Percentiles rank a stretch among this genome's conserved stretches.
Evolutionary conservation across 2,329 filamentous ascomycete genomes (phyloP).

Genomic region (Ceratocystis smalleyi): DNA sequence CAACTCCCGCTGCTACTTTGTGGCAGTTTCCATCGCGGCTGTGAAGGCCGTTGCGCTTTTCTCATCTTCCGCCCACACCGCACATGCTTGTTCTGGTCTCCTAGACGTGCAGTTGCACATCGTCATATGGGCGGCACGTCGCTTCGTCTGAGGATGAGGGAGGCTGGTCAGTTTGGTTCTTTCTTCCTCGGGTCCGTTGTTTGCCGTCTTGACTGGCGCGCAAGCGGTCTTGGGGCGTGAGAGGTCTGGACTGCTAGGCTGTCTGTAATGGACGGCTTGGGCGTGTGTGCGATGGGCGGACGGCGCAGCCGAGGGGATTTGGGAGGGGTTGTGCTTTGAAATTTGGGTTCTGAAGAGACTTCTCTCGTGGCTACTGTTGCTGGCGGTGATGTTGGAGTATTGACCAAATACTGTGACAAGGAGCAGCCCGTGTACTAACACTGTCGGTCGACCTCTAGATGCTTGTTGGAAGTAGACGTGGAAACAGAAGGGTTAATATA

Average conservation of each 20-base stretch:
- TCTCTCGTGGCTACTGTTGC: neutral
- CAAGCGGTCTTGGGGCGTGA: neutral
- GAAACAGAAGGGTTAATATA: neutral
- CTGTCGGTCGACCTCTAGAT: neutral
- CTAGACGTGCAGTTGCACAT: conserved; percentile 22
- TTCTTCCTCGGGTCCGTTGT: neutral
- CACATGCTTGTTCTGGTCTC: conserved; percentile 5
- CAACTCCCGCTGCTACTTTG: conserved; percentile 18
- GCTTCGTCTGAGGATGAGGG: conserved; percentile 2
- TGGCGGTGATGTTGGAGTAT: too few relatives aligned
- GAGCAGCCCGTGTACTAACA: neutral
- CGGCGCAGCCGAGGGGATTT: conserved; percentile 20
- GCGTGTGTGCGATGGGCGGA: conserved; percentile 9
- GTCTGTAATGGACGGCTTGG: conserved; percentile 14
- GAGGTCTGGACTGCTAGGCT: neutral
- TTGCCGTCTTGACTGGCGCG: neutral
- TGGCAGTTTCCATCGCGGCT: conserved; percentile 18
- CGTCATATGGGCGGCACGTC: conserved; percentile 22
- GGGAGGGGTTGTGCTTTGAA: conserved; percentile 28
- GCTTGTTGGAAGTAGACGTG: neutral
- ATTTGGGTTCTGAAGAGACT: conserved; percentile 26
- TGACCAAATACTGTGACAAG: neutral
- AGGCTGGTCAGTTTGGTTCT: neutral
- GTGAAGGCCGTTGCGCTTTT: conserved; percentile 15
- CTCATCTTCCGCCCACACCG: conserved; percentile 15